Conservation (phyloP, 495 filamentous ascomycete species). For the Xylaria flabelliformis region DNA sequence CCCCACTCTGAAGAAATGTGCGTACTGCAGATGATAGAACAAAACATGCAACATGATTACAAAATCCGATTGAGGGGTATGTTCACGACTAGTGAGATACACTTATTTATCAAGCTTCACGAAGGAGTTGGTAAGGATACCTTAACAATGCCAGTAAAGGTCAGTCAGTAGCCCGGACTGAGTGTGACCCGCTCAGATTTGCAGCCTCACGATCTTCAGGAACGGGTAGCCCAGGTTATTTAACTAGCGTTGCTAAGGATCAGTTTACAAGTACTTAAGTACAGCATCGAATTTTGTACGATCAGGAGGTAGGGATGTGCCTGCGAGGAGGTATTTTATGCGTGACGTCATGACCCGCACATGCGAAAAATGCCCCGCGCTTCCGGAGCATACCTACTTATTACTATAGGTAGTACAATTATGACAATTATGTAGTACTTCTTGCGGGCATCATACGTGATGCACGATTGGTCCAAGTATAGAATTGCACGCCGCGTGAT, state of each 20-base stretch:
- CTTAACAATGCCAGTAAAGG: background rate
- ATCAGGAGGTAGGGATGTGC: background rate
- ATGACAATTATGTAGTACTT: too few species aligned
- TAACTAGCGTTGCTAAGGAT: background rate
- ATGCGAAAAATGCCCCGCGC: background rate
- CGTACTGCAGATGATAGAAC: background rate
- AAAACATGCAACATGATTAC: background rate
- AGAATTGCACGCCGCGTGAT: slow-evolving; percentile 10
- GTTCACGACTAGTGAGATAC: background rate
- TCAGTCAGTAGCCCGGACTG: background rate
- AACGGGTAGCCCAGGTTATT: slow-evolving; percentile 3
- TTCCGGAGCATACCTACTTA: background rate
- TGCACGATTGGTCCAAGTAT: background rate
- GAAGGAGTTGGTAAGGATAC: background rate
- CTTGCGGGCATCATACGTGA: background rate
- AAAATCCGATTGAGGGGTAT: background rate
- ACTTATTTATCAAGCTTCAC: background rate
- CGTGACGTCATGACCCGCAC: slow-evolving; percentile 25
- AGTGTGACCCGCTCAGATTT: background rate
- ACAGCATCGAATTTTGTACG: background rate
- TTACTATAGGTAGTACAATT: background rate
- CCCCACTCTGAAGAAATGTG: background rate
- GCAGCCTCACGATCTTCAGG: slow-evolving; percentile 16
- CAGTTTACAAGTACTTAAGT: background rate
- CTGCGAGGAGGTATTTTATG: background rate